Evolutionary conservation across 2,329 filamentous ascomycete species (phyloP).

Genomic region (Botrytis paeoniae): DNA sequence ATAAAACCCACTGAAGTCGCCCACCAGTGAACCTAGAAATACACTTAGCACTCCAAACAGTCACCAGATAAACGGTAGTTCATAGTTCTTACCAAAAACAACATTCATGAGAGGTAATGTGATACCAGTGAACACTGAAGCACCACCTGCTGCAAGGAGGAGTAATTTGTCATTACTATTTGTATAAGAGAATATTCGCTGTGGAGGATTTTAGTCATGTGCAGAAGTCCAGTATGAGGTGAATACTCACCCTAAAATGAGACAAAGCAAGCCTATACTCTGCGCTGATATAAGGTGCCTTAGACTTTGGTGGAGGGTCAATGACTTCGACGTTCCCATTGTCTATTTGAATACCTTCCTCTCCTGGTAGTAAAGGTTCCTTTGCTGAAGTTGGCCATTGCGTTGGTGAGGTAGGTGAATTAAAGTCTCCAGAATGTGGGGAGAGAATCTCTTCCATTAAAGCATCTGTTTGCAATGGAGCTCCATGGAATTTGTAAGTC

Average conservation of each 20-base stretch:
- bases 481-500: background rate
- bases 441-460: background rate
- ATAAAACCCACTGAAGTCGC: conserved; percentile 51
- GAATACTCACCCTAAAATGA: conserved; percentile 5
- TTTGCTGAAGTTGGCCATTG: conserved; percentile 9
- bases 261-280: conserved; percentile 13
- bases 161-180: conserved; percentile 23
- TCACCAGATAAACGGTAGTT: background rate
- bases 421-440: background rate
- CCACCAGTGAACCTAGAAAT: conserved; percentile 34
- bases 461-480: conserved; percentile 7
- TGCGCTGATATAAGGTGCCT: background rate
- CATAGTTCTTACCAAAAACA: conserved; percentile 47
- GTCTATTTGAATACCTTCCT: background rate
- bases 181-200: conserved; percentile 31
- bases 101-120: conserved; percentile 58
- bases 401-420: background rate
- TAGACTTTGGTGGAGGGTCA: background rate
- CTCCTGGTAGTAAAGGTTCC: conserved; percentile 9
- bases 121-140: conserved; percentile 51
- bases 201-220: conserved; percentile 5
- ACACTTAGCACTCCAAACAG: background rate
- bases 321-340: background rate
- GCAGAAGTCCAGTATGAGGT: background rate
- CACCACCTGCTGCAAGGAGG: conserved; percentile 41